A percentile compares a stretch with the other conserved stretches of the same genome.
Conservation (phyloP, 306 rosid species). For the Cajanus cajan region DNA sequence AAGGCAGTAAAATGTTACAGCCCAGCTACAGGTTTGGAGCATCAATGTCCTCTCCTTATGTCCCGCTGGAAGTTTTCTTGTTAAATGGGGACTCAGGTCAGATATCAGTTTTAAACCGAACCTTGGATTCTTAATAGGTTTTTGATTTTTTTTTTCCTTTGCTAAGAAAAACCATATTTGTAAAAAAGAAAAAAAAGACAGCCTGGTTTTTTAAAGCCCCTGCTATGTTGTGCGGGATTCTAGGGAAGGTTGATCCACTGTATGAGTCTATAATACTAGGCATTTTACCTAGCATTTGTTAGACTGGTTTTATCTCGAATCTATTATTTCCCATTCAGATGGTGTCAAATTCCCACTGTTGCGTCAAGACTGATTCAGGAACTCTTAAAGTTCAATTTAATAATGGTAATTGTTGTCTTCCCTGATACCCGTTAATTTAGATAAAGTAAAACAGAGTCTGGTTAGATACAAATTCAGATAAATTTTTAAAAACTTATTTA, state of each 20-base stretch:
- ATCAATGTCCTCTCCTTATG: slow-evolving; percentile 62
- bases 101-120: slow-evolving; percentile 73
- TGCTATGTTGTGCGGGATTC: neutral
- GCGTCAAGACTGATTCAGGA: too few relatives aligned
- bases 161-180: neutral
- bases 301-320: too few relatives aligned
- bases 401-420: neutral
- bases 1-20: slow-evolving; percentile 89
- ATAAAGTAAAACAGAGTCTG: neutral
- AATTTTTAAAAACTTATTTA: too few relatives aligned
- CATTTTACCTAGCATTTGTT: neutral
- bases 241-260: neutral
- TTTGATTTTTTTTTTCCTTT: neutral
- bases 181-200: neutral
- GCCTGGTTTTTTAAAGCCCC: neutral
- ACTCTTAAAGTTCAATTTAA: neutral
- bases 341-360: too few relatives aligned
- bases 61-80: slow-evolving; percentile 92
- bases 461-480: too few relatives aligned
- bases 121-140: slow-evolving; percentile 44
- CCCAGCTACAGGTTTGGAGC: slow-evolving; percentile 86
- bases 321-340: too few relatives aligned
- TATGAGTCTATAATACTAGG: neutral
- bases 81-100: slow-evolving; percentile 91
- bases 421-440: neutral